Evolutionary conservation across 2,329 filamentous ascomycete species (phyloP).

Genomic region (Graphilbum fragrans): DNA sequence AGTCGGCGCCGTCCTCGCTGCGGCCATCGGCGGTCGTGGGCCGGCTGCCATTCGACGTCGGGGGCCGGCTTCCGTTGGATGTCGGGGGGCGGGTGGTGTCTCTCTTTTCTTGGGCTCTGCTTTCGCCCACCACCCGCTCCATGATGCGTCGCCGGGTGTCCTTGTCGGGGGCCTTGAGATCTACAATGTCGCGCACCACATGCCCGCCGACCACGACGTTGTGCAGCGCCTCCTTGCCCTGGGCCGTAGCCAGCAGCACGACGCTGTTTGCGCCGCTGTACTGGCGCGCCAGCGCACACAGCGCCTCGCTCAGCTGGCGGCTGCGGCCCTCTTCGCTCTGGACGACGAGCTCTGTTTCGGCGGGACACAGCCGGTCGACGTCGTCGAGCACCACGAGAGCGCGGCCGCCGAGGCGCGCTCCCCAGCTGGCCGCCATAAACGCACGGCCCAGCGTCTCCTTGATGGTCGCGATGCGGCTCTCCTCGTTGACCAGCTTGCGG

Average conservation of each 20-base stretch:
- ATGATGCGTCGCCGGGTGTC: constrained; percentile 75
- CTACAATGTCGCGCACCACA: constrained; percentile 81
- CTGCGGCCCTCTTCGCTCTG: constrained; percentile 89
- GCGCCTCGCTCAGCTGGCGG: constrained; percentile 79
- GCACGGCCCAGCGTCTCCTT: constrained; percentile 76
- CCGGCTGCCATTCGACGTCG: constrained; percentile 28
- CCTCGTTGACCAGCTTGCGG: constrained; percentile 76
- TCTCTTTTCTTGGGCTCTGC: constrained; percentile 29
- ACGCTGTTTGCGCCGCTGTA: constrained; percentile 74
- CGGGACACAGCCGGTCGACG: constrained; percentile 82
- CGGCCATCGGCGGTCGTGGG: constrained; percentile 43
- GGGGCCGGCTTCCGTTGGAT: constrained; percentile 28
- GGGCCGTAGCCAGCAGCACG: constrained; percentile 79
- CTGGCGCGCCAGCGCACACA: constrained; percentile 72
- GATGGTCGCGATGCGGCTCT: constrained; percentile 78
- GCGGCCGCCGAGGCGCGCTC: constrained; percentile 71
- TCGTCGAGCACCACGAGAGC: constrained; percentile 85
- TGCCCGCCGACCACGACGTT: constrained; percentile 84
- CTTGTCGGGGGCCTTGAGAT: constrained; percentile 84
- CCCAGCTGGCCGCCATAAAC: constrained; percentile 87
- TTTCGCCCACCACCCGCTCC: constrained; percentile 59
- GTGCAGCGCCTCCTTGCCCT: constrained; percentile 86
- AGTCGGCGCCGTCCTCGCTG: constrained; percentile 44
- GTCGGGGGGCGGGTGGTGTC: not conserved
- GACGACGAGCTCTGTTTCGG: constrained; percentile 87